Evolutionary conservation across 768 basidiomycete species (phyloP), one percentile per base, ranked within the genome.

Genomic region (Crassisporium funariophilum): DNA sequence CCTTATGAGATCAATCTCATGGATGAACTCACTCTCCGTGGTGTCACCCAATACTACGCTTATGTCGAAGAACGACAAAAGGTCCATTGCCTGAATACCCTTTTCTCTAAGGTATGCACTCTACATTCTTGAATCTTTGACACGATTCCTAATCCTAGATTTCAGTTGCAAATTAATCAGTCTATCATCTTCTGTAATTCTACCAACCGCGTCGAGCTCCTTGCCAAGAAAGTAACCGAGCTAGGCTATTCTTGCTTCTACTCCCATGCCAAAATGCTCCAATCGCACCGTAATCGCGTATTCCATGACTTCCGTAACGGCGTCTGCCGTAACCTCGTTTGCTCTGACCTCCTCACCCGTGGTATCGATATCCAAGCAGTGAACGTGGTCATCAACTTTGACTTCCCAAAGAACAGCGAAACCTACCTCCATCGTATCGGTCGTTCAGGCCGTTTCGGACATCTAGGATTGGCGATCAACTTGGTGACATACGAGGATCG

Each of bases 131-230:
- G 17, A 42, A 27, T 23, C 16, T 15, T 49, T 20, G 36, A 25
- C 12, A 24, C 10, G n/a, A 33, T 3, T 27, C 29, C 12, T 12
- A 25, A 19, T 21, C 15, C 33, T 37, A 5, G 2, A 47, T 27
- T 47, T 10, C 64, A 98, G 92, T 83, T 99, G 41, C 95, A 98
- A 95, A 99, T 99, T 78, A 99, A 99, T 73, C 95, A 99, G 74
- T 98, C 95, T 49, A 98, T 99, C 73, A 99, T 99, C 65, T 99
- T 99, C 74, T 99, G 95, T 74, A 99, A 99, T 78, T 98, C 95
- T 55, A 99, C 95, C 61, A 97, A 98, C 77, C 93, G 95, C 48
- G 95, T 99, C 74, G 95, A 99, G 72, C 88, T 99, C 38, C 81
- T 99, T 58, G 95, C 95, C 51, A 98, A 98, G 76, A 99, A 99